These are phyloP conservation scores for Ceriops zippeliana DNA, from an alignment of 345 rosid species.

Conservation along the genomic window DNA sequence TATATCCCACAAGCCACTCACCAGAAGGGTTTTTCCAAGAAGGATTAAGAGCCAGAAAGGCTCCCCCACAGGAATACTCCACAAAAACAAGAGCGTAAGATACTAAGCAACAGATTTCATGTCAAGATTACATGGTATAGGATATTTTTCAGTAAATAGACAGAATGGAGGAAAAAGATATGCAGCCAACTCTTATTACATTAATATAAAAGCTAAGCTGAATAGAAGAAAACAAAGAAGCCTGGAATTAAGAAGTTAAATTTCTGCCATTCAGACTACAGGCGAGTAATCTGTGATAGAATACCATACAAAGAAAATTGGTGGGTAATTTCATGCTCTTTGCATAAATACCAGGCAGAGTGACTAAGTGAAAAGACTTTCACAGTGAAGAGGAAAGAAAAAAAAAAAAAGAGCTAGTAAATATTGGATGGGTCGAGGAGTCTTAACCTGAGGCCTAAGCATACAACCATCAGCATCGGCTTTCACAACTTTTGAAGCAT, in stretches of 20 bases:
- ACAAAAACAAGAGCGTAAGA: background rate
- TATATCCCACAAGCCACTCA: conserved; percentile 89
- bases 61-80: conserved; percentile 34
- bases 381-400: background rate
- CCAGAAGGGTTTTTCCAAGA: conserved; percentile 92
- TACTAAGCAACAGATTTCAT: background rate
- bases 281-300: too few species aligned
- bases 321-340: too few species aligned
- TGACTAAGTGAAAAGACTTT: background rate
- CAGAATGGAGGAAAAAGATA: background rate
- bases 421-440: background rate
- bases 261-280: too few species aligned
- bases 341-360: background rate
- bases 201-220: background rate
- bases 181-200: background rate
- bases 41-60: conserved; percentile 63
- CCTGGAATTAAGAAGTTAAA: too few species aligned
- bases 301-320: too few species aligned
- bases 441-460: conserved; percentile 78
- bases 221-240: too few species aligned
- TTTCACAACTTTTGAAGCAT: conserved; percentile 81
- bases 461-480: conserved; percentile 67
- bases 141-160: background rate
- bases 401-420: background rate
- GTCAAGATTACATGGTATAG: too few species aligned